These are phyloP conservation scores for Penicillium subrubescens DNA, from an alignment of 495 filamentous ascomycete species.

Conservation along the genomic window DNA sequence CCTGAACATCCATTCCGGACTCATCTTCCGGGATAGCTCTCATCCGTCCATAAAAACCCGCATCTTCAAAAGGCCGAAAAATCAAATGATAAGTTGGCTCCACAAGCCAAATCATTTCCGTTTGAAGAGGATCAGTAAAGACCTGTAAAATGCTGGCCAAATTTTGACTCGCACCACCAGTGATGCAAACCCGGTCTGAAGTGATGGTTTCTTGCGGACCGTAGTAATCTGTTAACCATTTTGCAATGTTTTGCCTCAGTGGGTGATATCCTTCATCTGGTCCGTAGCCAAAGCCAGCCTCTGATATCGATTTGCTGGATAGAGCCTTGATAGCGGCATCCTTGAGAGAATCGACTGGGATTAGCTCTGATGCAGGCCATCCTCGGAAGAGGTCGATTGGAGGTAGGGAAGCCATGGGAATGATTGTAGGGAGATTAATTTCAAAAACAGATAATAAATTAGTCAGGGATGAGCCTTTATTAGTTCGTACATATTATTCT, in stretches of 20 bases:
- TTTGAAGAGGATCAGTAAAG: slow-evolving; percentile 67
- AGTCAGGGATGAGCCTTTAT: background rate
- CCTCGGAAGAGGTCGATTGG: slow-evolving; percentile 62
- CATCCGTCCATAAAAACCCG: slow-evolving; percentile 54
- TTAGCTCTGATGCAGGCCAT: slow-evolving; percentile 61
- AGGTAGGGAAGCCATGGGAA: background rate
- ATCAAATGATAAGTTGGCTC: slow-evolving; percentile 71
- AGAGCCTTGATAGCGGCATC: slow-evolving; percentile 54
- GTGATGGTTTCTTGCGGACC: slow-evolving; percentile 15
- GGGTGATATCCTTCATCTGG: slow-evolving; percentile 67
- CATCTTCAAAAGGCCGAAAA: slow-evolving; percentile 67
- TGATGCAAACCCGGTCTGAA: slow-evolving; percentile 65
- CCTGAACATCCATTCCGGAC: slow-evolving; percentile 59
- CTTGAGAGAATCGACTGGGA: slow-evolving; percentile 57
- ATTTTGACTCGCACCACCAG: slow-evolving; percentile 66
- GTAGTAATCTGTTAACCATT: slow-evolving; percentile 64
- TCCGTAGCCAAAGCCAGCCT: slow-evolving; percentile 64
- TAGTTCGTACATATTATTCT: background rate
- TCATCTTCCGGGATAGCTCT: slow-evolving; percentile 65
- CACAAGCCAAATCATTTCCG: slow-evolving; percentile 63
- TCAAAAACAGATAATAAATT: background rate
- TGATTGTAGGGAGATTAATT: background rate
- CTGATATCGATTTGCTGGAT: slow-evolving; percentile 47
- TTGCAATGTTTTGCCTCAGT: slow-evolving; percentile 57
- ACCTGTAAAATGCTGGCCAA: slow-evolving; percentile 60